Percentiles rank a stretch among this genome's conserved stretches.
Conservation (phyloP, 441 rosid genomes). For the Corymbia citriodora region DNA sequence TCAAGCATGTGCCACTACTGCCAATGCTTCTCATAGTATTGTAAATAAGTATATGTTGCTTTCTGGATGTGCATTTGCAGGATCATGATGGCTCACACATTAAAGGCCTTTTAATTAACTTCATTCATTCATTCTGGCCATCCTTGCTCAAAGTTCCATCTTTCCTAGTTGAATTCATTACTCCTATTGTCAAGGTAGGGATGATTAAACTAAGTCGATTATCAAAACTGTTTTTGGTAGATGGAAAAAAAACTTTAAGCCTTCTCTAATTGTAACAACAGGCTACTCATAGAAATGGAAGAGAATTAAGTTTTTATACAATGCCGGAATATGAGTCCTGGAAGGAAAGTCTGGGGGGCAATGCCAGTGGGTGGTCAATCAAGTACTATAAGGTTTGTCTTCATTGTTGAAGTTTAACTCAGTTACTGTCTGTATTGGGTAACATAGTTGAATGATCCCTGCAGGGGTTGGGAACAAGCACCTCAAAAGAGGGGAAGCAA, state of each 20-base stretch:
- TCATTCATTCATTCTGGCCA: conserved; percentile 96
- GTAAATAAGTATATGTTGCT: background rate
- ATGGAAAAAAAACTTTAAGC: background rate
- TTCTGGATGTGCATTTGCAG: conserved; percentile 29
- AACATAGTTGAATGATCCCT: background rate
- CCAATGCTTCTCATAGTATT: background rate
- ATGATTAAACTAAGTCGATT: background rate
- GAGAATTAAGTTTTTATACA: conserved; percentile 59
- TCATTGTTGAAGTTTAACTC: background rate
- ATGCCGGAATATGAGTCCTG: conserved; percentile 93
- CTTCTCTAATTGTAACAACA: conserved; percentile 10
- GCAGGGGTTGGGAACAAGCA: conserved; percentile 96
- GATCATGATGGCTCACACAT: conserved; percentile 99
- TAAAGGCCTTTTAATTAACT: conserved; percentile 88
- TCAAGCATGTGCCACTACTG: background rate
- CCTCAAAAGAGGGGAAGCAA: conserved; percentile 63
- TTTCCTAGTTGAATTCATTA: conserved; percentile 88
- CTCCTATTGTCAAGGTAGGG: conserved; percentile 93
- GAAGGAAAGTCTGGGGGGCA: conserved; percentile 67
- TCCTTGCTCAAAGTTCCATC: conserved; percentile 79
- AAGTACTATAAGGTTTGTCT: conserved; percentile 90
- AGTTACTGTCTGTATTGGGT: background rate
- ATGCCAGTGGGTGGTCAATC: conserved; percentile 79
- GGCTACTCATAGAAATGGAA: conserved; percentile 58
- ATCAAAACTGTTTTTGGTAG: background rate